These are phyloP conservation scores for Verticillium nubilum DNA, from an alignment of 2,329 filamentous ascomycete species.

Conservation along the genomic window DNA sequence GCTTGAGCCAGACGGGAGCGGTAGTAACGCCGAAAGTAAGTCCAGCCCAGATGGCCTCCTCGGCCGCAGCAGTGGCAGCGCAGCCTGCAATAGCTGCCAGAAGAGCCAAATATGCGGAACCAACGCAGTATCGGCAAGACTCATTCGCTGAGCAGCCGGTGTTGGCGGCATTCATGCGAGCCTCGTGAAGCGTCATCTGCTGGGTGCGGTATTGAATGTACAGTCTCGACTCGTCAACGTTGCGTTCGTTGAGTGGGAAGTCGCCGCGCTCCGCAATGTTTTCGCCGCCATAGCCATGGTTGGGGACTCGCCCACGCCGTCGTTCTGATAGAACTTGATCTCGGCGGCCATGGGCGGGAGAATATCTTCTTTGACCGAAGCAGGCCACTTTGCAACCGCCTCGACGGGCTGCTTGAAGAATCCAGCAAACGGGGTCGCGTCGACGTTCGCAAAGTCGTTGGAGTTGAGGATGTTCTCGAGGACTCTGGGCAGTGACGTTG, in stretches of 20 bases:
- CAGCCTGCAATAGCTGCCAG: neutral
- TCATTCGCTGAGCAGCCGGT: neutral
- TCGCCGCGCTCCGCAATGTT: neutral
- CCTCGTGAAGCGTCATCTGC: neutral
- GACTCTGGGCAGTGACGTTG: neutral
- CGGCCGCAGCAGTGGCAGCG: neutral
- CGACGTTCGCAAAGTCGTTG: neutral
- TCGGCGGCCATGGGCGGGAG: neutral
- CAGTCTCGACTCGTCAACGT: neutral
- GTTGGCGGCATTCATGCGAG: neutral
- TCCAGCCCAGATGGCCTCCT: neutral
- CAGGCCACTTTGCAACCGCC: neutral
- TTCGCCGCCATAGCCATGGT: neutral
- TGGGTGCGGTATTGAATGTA: neutral
- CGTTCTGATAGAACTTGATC: neutral
- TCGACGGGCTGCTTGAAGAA: neutral
- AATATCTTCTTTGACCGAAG: neutral
- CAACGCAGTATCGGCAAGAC: neutral
- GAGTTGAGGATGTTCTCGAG: neutral
- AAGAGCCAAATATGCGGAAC: neutral
- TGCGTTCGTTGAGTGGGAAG: neutral
- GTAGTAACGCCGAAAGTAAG: neutral
- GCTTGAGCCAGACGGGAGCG: neutral
- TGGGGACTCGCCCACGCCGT: neutral
- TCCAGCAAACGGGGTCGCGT: neutral